phyloP scores from a whole-genome alignment of 192 early-diverging fungal species.

The Coemansia sp. region DNA sequence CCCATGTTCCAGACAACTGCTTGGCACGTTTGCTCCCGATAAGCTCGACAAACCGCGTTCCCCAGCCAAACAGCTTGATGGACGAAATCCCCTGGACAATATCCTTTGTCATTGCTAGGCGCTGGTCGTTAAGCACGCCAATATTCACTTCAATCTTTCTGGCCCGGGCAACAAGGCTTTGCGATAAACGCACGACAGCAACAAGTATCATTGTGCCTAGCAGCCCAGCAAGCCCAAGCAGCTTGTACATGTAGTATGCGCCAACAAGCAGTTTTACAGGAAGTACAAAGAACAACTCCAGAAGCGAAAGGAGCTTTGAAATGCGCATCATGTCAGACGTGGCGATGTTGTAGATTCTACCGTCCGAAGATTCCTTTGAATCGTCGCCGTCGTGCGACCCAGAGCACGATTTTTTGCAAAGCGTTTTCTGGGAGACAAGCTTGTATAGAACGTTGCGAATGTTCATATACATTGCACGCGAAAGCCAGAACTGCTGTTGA shows the following conservation, averaged over 20 bases:
- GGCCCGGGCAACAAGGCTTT: slow-evolving; percentile 49
- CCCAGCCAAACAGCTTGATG: slow-evolving; percentile 91
- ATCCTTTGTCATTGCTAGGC: slow-evolving; percentile 77
- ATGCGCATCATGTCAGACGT: slow-evolving; percentile 65
- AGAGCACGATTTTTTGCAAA: slow-evolving; percentile 28
- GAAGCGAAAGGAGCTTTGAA: slow-evolving; percentile 47
- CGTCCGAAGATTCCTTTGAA: slow-evolving; percentile 41
- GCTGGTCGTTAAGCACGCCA: slow-evolving; percentile 64
- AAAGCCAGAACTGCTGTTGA: slow-evolving; percentile 65
- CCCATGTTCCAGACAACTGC: slow-evolving; percentile 59
- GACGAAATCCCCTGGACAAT: slow-evolving; percentile 81
- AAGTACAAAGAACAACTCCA: slow-evolving; percentile 55
- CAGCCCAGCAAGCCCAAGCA: slow-evolving; percentile 77
- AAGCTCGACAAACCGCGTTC: slow-evolving; percentile 66
- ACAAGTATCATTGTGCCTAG: slow-evolving; percentile 72
- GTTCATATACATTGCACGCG: slow-evolving; percentile 59
- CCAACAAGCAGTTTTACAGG: slow-evolving; percentile 67
- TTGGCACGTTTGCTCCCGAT: slow-evolving; percentile 62
- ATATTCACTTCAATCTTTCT: slow-evolving; percentile 59
- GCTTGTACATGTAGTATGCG: slow-evolving; percentile 64
- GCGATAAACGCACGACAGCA: slow-evolving; percentile 55
- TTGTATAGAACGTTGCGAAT: slow-evolving; percentile 58
- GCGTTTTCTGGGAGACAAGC: slow-evolving; percentile 63
- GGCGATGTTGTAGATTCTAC: slow-evolving; percentile 67
- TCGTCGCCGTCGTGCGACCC: slow-evolving; percentile 7